Conservation (phyloP, 2,329 filamentous ascomycete species). For the Botrytis squamosa region DNA sequence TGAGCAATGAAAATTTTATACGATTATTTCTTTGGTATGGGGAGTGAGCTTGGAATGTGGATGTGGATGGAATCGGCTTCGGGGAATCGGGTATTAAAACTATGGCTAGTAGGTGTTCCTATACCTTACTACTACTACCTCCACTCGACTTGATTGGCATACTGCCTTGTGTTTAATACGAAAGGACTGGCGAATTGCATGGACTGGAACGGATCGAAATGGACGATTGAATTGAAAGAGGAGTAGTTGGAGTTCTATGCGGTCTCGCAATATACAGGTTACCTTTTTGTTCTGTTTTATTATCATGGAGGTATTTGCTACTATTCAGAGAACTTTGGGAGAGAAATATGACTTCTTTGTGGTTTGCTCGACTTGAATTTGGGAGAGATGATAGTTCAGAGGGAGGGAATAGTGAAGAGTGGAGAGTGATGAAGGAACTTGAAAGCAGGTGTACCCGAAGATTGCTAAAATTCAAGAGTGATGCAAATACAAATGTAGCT, state of each 20-base stretch:
- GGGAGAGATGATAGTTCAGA: not conserved
- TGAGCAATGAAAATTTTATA: conserved; percentile 3
- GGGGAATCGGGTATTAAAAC: not conserved
- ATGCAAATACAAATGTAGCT: not conserved
- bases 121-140: conserved; percentile 2
- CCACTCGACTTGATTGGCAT: not conserved
- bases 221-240: not conserved
- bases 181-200: not conserved
- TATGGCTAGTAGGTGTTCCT: not conserved
- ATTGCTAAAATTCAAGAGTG: not conserved
- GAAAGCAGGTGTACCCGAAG: not conserved
- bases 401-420: not conserved
- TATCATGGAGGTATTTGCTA: not conserved
- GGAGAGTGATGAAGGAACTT: not conserved
- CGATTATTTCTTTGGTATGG: not conserved
- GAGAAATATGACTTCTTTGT: not conserved
- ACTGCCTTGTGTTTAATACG: not conserved
- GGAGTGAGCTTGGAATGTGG: not conserved
- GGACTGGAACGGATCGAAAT: not conserved
- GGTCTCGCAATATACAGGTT: not conserved
- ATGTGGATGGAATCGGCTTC: not conserved
- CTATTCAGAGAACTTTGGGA: not conserved
- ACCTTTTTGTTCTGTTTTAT: not conserved
- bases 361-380: not conserved
- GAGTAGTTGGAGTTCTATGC: not conserved